Evolutionary conservation across 2,329 filamentous ascomycete species (phyloP), one percentile per base, ranked within the genome.

Genomic region (Neocatenulostroma microsporum): DNA sequence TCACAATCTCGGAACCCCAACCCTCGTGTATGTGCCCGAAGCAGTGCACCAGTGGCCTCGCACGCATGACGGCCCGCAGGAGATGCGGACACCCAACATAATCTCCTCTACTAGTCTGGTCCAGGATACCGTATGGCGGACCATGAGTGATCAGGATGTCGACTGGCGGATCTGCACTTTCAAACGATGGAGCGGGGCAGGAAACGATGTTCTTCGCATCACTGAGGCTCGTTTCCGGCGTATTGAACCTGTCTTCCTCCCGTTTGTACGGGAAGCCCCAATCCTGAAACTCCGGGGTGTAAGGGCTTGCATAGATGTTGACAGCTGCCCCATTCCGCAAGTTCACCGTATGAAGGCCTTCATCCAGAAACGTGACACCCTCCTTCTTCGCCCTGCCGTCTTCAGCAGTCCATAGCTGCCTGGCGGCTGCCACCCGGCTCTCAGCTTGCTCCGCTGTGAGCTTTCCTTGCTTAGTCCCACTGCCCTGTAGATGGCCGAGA

Each of bases 11-110:
- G 3, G 63, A 67, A 13, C 70, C 71, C 55, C 68, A 67, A 0
- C 61, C 72, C 49, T 74, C 72, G 49, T 78, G 74, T 13, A 79
- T 78, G 57, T 80, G 76, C 0, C 76, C 76, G 49, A 78, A 81
- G 44, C 73, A 73, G 51, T 79, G 72, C n/a, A 80, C 34, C 3
- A 58, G 53, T 0, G 77, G 77, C 34, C 60, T 62, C 8, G 66
- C 68, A 5, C 73, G 62, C 35, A 62, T 56, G 2, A 71, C 57
- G 0, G 76, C 76, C 1, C 61, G 57, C 2, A 73, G 60, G 1
- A 81, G 58, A 48, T 71, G 66, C 30, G 66, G 58, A 53, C 76
- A 80, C 0, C 78, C 78, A 1, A 72, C 73, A 14, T 58, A 48
- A 17, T 59, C 50, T 2, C 52, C 52, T 1, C 47, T 45, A 0